Evolutionary conservation across 2,329 filamentous ascomycete genomes (phyloP), one percentile per base, ranked within the genome.

Genomic region (Hypoxylon sp.): DNA sequence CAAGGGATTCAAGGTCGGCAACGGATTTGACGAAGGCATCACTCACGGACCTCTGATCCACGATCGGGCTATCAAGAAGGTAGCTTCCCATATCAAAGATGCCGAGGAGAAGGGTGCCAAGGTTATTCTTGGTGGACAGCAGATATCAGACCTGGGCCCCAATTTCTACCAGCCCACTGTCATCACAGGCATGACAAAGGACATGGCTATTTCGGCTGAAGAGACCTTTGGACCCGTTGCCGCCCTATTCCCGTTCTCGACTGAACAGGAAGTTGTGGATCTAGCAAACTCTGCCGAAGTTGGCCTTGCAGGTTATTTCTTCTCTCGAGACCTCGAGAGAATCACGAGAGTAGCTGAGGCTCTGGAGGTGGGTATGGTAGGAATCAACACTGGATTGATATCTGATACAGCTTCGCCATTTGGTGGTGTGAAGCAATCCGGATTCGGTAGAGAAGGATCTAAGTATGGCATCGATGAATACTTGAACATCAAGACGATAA

Each of bases 181-280:
- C 45, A 89, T 99, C 67, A 90, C 92, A 9, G 92, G 92, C 69
- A 95, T 97, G 90, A 97, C 86, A 10, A 84, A 86, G 63, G 89
- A 94, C 45, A 98, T 98, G 96, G 86, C 88, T 65, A 86, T 98
- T 72, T 90, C 93, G 3, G 84, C 84, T 1, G 95, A 98, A 80
- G 96, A 99, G 84, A 99, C 95, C 0, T 99, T 99, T 78, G 96
- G 96, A 0, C 96, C 96, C 2, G 92, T 98, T 0, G 95, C 94
- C 0, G 95, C 92, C 0, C 81, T 98, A 13, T 98, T 98, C 84
- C 87, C 90, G 52, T 99, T 98, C 77, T 87, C 93, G 50, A 93
- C 91, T 0, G 96, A 98, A 81, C 90, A 91, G 58, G 94, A 98
- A 75, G 96, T 97, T 4, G 89, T 98, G 30, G 84, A 87, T 69